Evolutionary conservation across 306 rosid genomes (phyloP).

Genomic region (Bauhinia variegata): DNA sequence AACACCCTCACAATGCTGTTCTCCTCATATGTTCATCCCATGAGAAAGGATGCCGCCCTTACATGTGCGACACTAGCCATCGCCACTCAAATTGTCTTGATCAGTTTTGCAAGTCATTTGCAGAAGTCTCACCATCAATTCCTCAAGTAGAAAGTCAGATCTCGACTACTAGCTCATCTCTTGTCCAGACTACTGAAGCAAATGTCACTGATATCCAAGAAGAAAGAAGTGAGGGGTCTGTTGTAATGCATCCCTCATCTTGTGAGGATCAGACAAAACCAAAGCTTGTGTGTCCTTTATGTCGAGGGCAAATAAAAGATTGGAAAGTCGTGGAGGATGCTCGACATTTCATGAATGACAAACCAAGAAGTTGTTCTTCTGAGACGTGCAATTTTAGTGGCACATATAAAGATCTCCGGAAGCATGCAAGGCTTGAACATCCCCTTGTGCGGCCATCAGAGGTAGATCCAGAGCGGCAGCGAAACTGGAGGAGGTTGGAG

Average conservation of each 20-base stretch:
- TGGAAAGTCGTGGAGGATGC: slow-evolving; percentile 86
- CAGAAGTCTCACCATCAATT: slow-evolving; percentile 49
- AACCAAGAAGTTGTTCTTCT: slow-evolving; percentile 84
- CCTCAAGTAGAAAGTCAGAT: slow-evolving; percentile 53
- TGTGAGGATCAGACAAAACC: slow-evolving; percentile 63
- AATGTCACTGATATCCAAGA: slow-evolving; percentile 50
- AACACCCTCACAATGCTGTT: slow-evolving; percentile 97
- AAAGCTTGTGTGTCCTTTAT: slow-evolving; percentile 85
- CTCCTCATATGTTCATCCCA: slow-evolving; percentile 89
- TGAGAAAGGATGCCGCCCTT: slow-evolving; percentile 94
- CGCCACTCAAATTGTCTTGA: slow-evolving; percentile 99
- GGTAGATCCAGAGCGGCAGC: slow-evolving; percentile 89
- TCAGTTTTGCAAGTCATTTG: slow-evolving; percentile 87
- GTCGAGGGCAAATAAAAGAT: slow-evolving; percentile 86
- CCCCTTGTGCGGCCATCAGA: slow-evolving; percentile 90
- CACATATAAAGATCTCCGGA: slow-evolving; percentile 83
- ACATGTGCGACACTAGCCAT: slow-evolving; percentile 96
- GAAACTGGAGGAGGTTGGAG: slow-evolving; percentile 89
- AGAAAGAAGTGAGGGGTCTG: slow-evolving; percentile 56
- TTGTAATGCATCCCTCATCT: slow-evolving; percentile 50
- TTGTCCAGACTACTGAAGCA: slow-evolving; percentile 45
- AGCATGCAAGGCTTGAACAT: slow-evolving; percentile 91
- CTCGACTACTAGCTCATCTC: slow-evolving; percentile 34
- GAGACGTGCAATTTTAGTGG: slow-evolving; percentile 84
- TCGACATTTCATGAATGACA: slow-evolving; percentile 89